phyloP scores from a whole-genome alignment of 2,329 filamentous ascomycete genomes.

The Akanthomyces dipterigenus region DNA sequence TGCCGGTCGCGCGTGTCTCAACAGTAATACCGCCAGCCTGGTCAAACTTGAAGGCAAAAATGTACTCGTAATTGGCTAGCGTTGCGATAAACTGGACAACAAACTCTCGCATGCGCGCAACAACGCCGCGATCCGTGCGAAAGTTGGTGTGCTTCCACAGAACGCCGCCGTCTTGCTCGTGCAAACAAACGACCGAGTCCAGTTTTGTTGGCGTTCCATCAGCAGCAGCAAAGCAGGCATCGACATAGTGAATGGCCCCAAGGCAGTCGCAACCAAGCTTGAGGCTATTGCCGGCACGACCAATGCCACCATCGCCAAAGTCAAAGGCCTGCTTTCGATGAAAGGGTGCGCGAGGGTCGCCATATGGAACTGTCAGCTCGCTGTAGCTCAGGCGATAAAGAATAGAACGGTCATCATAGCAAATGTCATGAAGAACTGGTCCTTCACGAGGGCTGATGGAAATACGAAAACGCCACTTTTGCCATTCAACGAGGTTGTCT shows the following conservation, averaged over 20 bases:
- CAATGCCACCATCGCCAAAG: conserved; percentile 62
- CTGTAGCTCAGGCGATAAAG: conserved; percentile 61
- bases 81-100: conserved; percentile 65
- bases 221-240: conserved; percentile 45
- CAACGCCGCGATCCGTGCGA: conserved; percentile 54
- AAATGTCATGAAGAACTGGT: conserved; percentile 61
- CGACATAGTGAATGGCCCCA: conserved; percentile 59
- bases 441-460: conserved; percentile 66
- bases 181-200: conserved; percentile 58
- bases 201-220: conserved; percentile 46
- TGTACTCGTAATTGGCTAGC: conserved; percentile 63
- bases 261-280: conserved; percentile 64
- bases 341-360: conserved; percentile 57
- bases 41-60: conserved; percentile 49
- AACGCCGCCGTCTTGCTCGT: conserved; percentile 66
- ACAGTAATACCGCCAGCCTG: conserved; percentile 54
- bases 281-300: conserved; percentile 61
- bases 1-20: conserved; percentile 60
- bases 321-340: conserved; percentile 68
- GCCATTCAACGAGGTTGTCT: conserved; percentile 48
- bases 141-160: conserved; percentile 67
- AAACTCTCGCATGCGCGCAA: conserved; percentile 54
- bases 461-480: conserved; percentile 64
- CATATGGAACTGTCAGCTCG: conserved; percentile 66
- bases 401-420: conserved; percentile 58